Conservation (phyloP, 225 moss, liverwort and hornwort species). For the Climacium dendroides region DNA sequence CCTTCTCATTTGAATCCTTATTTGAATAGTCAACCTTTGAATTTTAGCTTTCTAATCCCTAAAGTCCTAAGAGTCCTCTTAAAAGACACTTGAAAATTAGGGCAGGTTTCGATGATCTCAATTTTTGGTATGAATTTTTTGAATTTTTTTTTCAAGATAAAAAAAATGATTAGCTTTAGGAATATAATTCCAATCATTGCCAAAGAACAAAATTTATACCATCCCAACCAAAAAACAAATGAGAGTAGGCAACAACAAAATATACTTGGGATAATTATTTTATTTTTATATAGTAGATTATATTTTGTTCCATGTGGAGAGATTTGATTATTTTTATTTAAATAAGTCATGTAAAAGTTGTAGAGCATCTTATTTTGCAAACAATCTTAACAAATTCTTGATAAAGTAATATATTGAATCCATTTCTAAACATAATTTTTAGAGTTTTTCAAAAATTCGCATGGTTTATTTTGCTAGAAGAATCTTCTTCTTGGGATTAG, state of each 20-base stretch:
- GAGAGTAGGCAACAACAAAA: no score
- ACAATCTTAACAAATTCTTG: neutral
- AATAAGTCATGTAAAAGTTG: neutral
- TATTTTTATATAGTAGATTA: neutral
- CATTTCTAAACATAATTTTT: fast-evolving
- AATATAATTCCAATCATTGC: neutral
- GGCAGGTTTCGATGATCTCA: fast-evolving
- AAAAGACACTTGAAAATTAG: fast-evolving
- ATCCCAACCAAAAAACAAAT: fast-evolving
- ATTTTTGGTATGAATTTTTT: neutral
- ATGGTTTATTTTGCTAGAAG: fast-evolving
- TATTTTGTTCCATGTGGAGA: neutral
- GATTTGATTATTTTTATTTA: neutral
- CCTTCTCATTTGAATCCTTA: no score
- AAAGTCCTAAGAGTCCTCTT: fast-evolving
- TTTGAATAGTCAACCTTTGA: neutral
- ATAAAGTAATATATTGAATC: neutral
- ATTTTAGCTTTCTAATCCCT: neutral
- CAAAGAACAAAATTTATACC: neutral
- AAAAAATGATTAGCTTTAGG: neutral
- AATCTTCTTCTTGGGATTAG: fast-evolving
- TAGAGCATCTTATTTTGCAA: fast-evolving
- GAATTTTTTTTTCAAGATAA: no score
- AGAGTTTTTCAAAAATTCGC: no score
- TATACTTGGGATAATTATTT: neutral